Evolutionary conservation across 371 early-diverging fungal species (phyloP).

Genomic region (Syncephalastrum sp.): DNA sequence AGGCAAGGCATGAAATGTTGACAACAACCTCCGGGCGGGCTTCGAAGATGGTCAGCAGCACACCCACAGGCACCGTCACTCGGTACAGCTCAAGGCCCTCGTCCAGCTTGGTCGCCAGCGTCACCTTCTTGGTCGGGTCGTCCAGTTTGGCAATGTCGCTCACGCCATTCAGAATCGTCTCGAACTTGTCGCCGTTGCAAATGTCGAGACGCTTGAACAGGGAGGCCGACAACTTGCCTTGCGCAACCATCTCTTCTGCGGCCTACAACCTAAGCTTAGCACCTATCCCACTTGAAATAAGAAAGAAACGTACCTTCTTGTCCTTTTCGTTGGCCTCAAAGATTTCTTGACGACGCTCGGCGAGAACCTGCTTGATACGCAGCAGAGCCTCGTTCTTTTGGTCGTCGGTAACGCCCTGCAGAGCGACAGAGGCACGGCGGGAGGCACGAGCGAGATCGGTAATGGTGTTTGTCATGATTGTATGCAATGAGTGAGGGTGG

Average conservation of each 20-base stretch:
- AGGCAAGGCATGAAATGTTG: conserved; percentile 91
- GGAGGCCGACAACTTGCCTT: conserved; percentile 73
- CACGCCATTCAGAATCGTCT: conserved; percentile 86
- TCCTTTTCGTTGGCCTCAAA: conserved; percentile 82
- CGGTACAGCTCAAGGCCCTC: conserved; percentile 83
- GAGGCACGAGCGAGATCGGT: conserved; percentile 69
- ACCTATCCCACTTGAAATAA: too few relatives aligned
- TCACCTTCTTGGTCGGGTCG: conserved; percentile 85
- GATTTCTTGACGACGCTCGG: conserved; percentile 66
- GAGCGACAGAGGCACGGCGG: conserved; percentile 77
- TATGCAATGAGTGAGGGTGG: conserved; percentile 1
- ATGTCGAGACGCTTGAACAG: conserved; percentile 92
- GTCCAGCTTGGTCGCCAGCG: conserved; percentile 79
- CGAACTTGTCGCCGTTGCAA: conserved; percentile 80
- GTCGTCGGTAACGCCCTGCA: conserved; percentile 72
- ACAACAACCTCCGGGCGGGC: conserved; percentile 98
- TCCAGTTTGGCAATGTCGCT: conserved; percentile 81
- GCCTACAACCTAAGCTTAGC: conserved; percentile 22
- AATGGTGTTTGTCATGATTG: conserved; percentile 29
- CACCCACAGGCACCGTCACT: conserved; percentile 92
- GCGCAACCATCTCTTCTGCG: conserved; percentile 69
- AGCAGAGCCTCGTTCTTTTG: conserved; percentile 81
- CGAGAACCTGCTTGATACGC: conserved; percentile 73
- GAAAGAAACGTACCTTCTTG: conserved; percentile 57
- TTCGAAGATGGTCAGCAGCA: conserved; percentile 94